Evolutionary conservation across 805 yeast genomes (phyloP), one percentile per base, ranked within the genome.

Genomic region (Saitoella complicata): DNA sequence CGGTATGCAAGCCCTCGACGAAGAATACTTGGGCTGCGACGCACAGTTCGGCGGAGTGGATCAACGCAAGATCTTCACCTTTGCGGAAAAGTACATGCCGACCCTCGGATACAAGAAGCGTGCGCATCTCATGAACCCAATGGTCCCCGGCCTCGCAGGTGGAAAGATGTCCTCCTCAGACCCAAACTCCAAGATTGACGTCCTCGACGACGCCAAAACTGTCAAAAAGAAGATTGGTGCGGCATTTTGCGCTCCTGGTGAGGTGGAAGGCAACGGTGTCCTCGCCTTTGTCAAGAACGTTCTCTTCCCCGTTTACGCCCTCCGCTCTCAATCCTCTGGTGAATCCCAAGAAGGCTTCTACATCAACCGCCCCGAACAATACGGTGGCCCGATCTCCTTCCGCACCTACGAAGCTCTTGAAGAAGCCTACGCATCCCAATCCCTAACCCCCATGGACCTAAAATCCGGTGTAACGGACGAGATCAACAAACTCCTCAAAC

Each of bases 21-120:
- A 91, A 65, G 80, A 91, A 58, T 78, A 79, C 62, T 73, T 91
- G 58, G 80, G 70, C 32, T 85, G 75, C 37, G 99, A 91, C 63
- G 94, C 75, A 29, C 98, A 91, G 67, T 91, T 91, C 58, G 99
- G 99, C 53, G 99, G 99, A 63, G 94, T 91, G 45, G 99, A 91
- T 64, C 98, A 91, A 69, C 78, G 99, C 67, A 91, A 91, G 68
- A 91, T 91, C 58, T 91, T 91, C 55, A 96, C 86, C 31, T 71
- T 91, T 45, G 97, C 98, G 6, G 98, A 91, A 64, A 98, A 91
- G 67, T 80, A 82, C 65, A 74, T 91, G 60, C 87, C 78, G 38
- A 59, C 75, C 42, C 57, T 91, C 46, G 96, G 96, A 38, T 91
- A 88, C 78, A 84, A 82, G 67, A 91, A 91, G 72, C 80, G 99